phyloP scores from a whole-genome alignment of 2,329 filamentous ascomycete genomes.

The Penicillium sp. region DNA sequence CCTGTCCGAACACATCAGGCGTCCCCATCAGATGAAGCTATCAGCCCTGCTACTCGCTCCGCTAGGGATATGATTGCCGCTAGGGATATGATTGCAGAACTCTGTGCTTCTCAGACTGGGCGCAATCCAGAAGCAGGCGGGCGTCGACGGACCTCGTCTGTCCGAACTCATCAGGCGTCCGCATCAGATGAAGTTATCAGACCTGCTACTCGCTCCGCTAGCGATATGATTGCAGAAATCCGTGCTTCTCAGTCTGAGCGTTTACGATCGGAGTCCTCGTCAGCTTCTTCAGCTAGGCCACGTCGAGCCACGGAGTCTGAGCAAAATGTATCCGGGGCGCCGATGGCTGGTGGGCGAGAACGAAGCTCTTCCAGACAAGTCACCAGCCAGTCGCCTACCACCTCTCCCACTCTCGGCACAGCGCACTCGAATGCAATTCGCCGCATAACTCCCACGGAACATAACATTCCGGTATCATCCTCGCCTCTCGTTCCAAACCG shows the following conservation, averaged over 20 bases:
- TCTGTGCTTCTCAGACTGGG: conserved; percentile 29
- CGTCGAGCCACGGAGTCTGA: conserved; percentile 37
- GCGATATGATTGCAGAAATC: conserved; percentile 36
- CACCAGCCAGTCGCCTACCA: conserved; percentile 24
- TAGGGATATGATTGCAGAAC: too few relatives aligned
- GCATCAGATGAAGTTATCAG: conserved; percentile 35
- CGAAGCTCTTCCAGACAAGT: conserved; percentile 20
- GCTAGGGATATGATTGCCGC: conserved; percentile 41
- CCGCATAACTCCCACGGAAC: conserved; percentile 8
- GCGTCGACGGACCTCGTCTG: conserved; percentile 35
- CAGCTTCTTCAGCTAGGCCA: conserved; percentile 23
- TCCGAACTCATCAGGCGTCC: conserved; percentile 31
- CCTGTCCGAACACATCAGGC: conserved; percentile 32
- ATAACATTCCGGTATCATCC: conserved; percentile 7
- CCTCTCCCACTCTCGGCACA: conserved; percentile 22
- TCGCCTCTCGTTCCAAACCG: conserved; percentile 21
- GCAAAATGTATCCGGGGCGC: conserved; percentile 26
- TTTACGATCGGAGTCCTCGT: conserved; percentile 24
- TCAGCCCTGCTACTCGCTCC: conserved; percentile 34
- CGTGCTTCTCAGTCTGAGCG: conserved; percentile 30
- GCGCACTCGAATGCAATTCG: conserved; percentile 8
- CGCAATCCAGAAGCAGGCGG: conserved; percentile 36
- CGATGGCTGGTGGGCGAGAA: conserved; percentile 24
- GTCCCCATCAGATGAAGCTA: conserved; percentile 34
- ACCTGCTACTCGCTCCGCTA: conserved; percentile 35